A percentile compares a stretch with the other conserved stretches of the same genome.
These are phyloP conservation scores for Claviceps sp. DNA, from an alignment of 2,329 filamentous ascomycete genomes.

Conservation along the genomic window DNA sequence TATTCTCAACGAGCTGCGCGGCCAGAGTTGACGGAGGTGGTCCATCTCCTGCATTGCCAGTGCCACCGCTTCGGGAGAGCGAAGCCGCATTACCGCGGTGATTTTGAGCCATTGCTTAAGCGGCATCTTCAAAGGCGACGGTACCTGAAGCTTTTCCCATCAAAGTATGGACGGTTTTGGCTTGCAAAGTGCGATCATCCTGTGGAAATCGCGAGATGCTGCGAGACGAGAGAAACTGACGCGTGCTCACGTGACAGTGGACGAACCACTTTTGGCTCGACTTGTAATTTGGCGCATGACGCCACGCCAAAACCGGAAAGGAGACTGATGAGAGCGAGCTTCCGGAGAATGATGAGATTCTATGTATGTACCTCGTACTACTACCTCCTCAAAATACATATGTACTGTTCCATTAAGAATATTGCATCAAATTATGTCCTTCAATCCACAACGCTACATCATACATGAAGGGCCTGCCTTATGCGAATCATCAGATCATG, in stretches of 20 bases:
- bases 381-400: too few relatives aligned
- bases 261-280: background rate
- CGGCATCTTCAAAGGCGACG: slow-evolving; percentile 12
- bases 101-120: slow-evolving; percentile 16
- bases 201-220: background rate
- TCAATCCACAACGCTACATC: slow-evolving; percentile 5
- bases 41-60: slow-evolving; percentile 10
- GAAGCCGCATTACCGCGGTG: slow-evolving; percentile 10
- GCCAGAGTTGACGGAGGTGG: slow-evolving; percentile 70
- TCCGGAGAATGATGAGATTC: too few relatives aligned
- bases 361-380: too few relatives aligned
- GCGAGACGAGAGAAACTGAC: background rate
- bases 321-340: too few relatives aligned
- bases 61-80: slow-evolving; percentile 7
- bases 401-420: too few relatives aligned
- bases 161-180: background rate
- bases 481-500: slow-evolving; percentile 4
- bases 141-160: background rate
- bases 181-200: background rate
- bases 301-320: too few relatives aligned
- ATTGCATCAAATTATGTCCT: slow-evolving; percentile 7
- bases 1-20: slow-evolving; percentile 73
- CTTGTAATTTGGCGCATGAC: background rate
- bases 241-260: slow-evolving; percentile 5
- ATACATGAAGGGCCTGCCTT: slow-evolving; percentile 6